phyloP scores from a whole-genome alignment of 768 basidiomycete genomes.

The Pulveroboletus sp. region DNA sequence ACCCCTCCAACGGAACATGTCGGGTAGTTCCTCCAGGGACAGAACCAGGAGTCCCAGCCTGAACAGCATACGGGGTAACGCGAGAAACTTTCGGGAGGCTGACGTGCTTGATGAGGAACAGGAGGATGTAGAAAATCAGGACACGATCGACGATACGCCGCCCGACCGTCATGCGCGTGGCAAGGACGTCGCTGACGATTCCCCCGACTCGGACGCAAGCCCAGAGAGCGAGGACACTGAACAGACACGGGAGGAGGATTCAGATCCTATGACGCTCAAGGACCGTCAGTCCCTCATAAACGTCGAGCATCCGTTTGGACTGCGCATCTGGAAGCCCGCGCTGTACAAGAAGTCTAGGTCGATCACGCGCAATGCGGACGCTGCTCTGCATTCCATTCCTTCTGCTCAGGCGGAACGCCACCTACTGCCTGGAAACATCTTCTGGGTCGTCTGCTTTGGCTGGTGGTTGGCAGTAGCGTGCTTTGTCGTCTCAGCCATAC shows the following conservation, averaged over 20 bases:
- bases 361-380: constrained; percentile 93
- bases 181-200: constrained; percentile 44
- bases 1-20: constrained; percentile 46
- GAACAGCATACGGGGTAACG: constrained; percentile 51
- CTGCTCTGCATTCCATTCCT: constrained; percentile 87
- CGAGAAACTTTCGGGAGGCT: constrained; percentile 43
- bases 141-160: constrained; percentile 29
- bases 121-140: constrained; percentile 41
- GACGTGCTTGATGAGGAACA: constrained; percentile 49
- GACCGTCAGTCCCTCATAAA: constrained; percentile 98
- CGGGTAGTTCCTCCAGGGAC: constrained; percentile 46
- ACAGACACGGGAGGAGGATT: constrained; percentile 43
- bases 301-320: constrained; percentile 97
- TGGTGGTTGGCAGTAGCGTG: constrained; percentile 87
- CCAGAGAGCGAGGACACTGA: constrained; percentile 32
- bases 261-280: constrained; percentile 89
- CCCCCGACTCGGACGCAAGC: constrained; percentile 38
- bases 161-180: constrained; percentile 27
- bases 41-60: constrained; percentile 59
- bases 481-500: constrained; percentile 58
- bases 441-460: constrained; percentile 88
- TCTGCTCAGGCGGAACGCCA: constrained; percentile 93
- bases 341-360: constrained; percentile 97
- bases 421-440: constrained; percentile 88
- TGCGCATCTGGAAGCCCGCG: constrained; percentile 99